A percentile compares a stretch with the other conserved stretches of the same genome.
Evolutionary conservation across 108 stramenopile genomes (phyloP).

Genomic region (Aureococcus anophagefferens): DNA sequence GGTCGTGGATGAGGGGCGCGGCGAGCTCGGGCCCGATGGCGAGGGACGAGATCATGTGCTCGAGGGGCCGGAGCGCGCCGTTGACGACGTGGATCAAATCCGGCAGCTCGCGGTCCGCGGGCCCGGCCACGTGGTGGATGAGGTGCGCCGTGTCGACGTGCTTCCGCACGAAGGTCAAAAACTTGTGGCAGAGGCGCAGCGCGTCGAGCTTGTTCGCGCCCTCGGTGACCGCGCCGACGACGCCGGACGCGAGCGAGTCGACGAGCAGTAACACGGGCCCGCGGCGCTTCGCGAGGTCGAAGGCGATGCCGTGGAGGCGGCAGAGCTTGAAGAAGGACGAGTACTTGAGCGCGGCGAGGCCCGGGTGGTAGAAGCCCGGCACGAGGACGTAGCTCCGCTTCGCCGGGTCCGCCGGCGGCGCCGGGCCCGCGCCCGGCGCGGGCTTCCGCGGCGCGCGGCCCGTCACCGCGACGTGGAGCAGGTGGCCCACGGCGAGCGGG

Average conservation of each 20-base stretch:
- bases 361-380: conserved; percentile 19
- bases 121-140: background rate
- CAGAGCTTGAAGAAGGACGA: conserved; percentile 44
- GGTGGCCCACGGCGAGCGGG: conserved; percentile 8
- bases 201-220: background rate
- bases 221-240: background rate
- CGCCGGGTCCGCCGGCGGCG: background rate
- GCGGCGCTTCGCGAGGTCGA: conserved; percentile 23
- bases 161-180: background rate
- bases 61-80: no score
- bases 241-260: conserved; percentile 5
- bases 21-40: no score
- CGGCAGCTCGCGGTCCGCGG: no score
- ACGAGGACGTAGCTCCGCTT: conserved; percentile 13
- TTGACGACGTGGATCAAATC: no score
- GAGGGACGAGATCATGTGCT: no score
- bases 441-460: background rate
- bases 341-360: conserved; percentile 15
- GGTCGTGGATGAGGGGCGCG: no score
- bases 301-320: conserved; percentile 32
- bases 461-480: conserved; percentile 13
- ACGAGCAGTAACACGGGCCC: conserved; percentile 7
- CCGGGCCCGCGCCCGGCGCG: conserved; percentile 12
- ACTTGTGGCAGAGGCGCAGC: background rate
- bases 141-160: background rate